Base-by-base conservation (phyloP, 768 basidiomycete species). In the Trametes cinnabarina region DNA sequence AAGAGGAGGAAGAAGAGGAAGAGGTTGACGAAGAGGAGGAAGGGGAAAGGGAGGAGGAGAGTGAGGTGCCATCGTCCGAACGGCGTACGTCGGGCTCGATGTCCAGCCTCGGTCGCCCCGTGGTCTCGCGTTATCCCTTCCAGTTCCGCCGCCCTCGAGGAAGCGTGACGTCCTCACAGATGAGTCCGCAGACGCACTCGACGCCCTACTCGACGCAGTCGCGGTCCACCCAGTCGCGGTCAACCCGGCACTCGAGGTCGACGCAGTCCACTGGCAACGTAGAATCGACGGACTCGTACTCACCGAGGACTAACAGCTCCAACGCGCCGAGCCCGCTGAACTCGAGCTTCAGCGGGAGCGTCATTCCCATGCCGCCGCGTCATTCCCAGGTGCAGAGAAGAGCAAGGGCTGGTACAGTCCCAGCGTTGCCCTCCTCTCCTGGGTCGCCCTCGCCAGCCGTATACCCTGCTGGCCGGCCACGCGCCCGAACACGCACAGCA, bases 81-180 rank as follows among this genome's bases (percentile, higher is more conserved):
- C 56, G 82, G 40, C 79, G 85, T 17, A 87, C 83, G 4, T 90
- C 90, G 0, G 88, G 84, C 19, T 93, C 92, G 8, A 85, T 94
- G 85, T 93, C 91, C 3, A 90, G 87, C 60, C 80, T 94, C 5
- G 92, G 92, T 3, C 86, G 88, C 22, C 91, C 90, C 1, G 78
- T 93, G 51, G 71, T 74, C 32, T 84, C 88, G 22, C 80, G 85
- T 0, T 88, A 86, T 66, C 88, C 87, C 10, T 88, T 89, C 78
- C 77, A 82, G 51, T 81, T 82, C 70, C 83, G 85, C 19, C 78
- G 78, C 2, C 81, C 81, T 1, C 63, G 83, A 0, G 74, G 72
- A 14, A 73, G 70, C 61, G 55, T 68, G 23, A 71, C 72, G 28
- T 69, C 77, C 8, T 71, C 69, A n/a, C 68, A 69, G 42, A 58